Evolutionary conservation across 768 basidiomycete species (phyloP), one percentile per base, ranked within the genome.

Genomic region (Pisolithus orientalis): DNA sequence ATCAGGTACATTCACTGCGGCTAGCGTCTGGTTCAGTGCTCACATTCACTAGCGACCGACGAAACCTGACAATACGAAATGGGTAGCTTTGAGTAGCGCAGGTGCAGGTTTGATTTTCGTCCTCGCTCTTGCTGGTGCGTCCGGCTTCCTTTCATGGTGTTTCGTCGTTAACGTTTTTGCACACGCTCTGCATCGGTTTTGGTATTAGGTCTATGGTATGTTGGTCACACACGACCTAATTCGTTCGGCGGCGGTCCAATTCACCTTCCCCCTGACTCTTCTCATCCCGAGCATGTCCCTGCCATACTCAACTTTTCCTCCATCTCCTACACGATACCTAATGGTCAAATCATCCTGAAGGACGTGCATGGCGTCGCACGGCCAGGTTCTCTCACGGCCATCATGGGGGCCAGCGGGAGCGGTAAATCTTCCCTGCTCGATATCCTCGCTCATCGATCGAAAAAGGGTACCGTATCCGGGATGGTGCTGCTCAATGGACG

Each of bases 401-500:
- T 98, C 60, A 94, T 98, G 88, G 95, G 95, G 53, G 92, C 94
- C 0, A 95, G 93, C 0, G 95, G 94, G 17, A 93, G 94, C 0
- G 95, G 95, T 43, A 97, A 97, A 69, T 94, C 93, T 2, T 97
- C 96, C 0, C 80, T 98, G 61, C 83, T 99, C 44, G 96, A 99
- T 65, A 94, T 98, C 56, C 82, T 99, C 17, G 96, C 95, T 9
- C 78, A 90, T 49, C 94, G 93, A 69, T 72, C 79, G 56, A 98
- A 98, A 72, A 77, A 85, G 13, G 96, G 96, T 0, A 52, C 61
- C 1, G 87, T 94, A 6, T 47, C 48, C 34, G 94, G 94, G 2
- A 77, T 76, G 28, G 86, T 85, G 37, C 79, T 91, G 17, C 84
- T 97, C 48, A 98, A 98, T 62, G 94, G 95, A 0, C 77, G 90